These are phyloP conservation scores for Silybum marianum DNA, from an alignment of 129 eudicot genomes.

Conservation along the genomic window DNA sequence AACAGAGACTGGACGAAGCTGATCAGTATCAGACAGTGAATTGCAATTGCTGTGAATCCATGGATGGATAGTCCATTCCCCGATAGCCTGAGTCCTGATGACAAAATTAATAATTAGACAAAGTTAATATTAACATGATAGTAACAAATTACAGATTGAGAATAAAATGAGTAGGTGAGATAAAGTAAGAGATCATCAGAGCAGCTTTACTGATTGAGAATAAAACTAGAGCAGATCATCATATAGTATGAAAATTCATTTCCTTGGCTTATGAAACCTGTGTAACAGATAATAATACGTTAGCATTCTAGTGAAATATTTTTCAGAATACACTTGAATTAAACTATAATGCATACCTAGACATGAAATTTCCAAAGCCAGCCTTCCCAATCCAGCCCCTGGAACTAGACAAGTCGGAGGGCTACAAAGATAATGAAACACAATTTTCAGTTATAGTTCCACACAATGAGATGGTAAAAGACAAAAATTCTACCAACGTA, in stretches of 20 bases:
- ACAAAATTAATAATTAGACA: background rate
- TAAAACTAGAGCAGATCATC: constrained; percentile 99
- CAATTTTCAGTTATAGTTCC: constrained; percentile 6
- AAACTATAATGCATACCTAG: constrained; percentile 53
- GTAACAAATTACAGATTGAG: background rate
- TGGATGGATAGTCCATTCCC: constrained; percentile 90
- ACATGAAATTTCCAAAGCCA: constrained; percentile 94
- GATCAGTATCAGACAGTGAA: constrained; percentile 79
- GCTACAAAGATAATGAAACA: constrained; percentile 36
- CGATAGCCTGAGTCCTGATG: constrained; percentile 57
- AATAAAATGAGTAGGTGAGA: constrained; percentile 2
- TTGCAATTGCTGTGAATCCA: constrained; percentile 99
- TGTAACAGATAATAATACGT: constrained; percentile 16
- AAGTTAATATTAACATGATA: constrained; percentile 22
- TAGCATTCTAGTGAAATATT: constrained; percentile 4
- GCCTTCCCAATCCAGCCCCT: constrained; percentile 98
- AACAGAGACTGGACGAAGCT: constrained; percentile 79
- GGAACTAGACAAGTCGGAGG: constrained; percentile 95
- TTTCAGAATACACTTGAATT: background rate
- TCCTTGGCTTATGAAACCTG: constrained; percentile 94
- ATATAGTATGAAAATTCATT: constrained; percentile 98
- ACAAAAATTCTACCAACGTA: background rate
- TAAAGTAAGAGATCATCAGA: constrained; percentile 4
- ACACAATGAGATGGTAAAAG: background rate
- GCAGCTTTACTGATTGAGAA: constrained; percentile 71